Evolutionary conservation across 1,284 basidiomycete genomes (phyloP), one percentile per base, ranked within the genome.

Genomic region (Trichosporon asahii): DNA sequence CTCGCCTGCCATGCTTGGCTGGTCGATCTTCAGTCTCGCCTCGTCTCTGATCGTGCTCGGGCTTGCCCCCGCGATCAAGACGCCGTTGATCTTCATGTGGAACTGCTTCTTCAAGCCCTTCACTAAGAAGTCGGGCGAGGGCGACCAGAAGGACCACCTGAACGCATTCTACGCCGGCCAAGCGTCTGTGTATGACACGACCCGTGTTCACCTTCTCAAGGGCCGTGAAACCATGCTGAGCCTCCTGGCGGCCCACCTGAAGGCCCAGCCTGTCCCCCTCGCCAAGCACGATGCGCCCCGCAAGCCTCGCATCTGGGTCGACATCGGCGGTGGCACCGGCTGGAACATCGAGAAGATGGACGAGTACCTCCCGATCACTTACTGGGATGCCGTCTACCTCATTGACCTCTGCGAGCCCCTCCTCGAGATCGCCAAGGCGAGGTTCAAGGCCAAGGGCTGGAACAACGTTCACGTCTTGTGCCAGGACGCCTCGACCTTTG

Each of bases 331-430:
- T 31, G 92, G 91, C 40, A 93, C 91, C 11, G 90, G 91, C 14
- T 90, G 90, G 86, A 93, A 93, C 81, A 90, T 93, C 74, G 92
- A 93, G 82, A 85, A 89, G 73, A 93, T 93, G 81, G 86, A 91
- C 82, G 87, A 88, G 76, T 88, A 88, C 80, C 86, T 91, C 69
- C 88, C 90, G 8, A 85, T 91, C 68, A 82, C 85, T 0, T 85
- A 85, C 9, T 91, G 91, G 73, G 89, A 91, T 75, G 87, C 89
- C 31, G 85, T 93, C 68, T 93, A 93, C 81, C 85, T 93, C 65
- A 76, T 92, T 76, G 90, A 92, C 76, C 87, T 92, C 8, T 92
- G 90, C 76, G 89, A 91, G 77, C 89, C 91, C 1, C 85, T 92
- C 0, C 86, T 93, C 27, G 86, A 91, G 29, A 87, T 93, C 18